Evolutionary conservation across 1,139 yeast genomes (phyloP), one percentile per base, ranked within the genome.

Genomic region (Hansenula lynferdii): DNA sequence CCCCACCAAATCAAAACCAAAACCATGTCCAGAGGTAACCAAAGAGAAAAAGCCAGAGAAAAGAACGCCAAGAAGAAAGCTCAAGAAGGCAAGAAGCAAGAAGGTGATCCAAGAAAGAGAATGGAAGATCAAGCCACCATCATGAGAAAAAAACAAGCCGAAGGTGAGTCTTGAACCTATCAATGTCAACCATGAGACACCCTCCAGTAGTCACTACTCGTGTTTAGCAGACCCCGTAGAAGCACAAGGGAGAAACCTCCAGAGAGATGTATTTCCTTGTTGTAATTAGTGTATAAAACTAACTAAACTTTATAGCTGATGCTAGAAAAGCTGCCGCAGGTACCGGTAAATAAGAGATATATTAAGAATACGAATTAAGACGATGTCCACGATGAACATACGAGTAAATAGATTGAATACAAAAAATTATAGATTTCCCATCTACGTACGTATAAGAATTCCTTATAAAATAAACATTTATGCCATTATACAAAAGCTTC

Each of bases 1-100:
- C 5, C 25, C 12, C 11, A 23, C 11, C 25, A 23, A 23, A 23
- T 10, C 10, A n/a, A 14, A n/a, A 12, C 12, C 14, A 15, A 4
- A 12, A 26, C 8, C 5, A 90, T 90, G 97, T 83, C 96, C 38
- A 77, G 98, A 70, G 98, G 98, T 24, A 92, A 92, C 64, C 97
- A 92, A 65, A 77, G 98, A 62, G 98, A 92, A 37, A 75, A 85
- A 54, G 97, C 97, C 22, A 76, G 98, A 58, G 89, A 82, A 44
- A 90, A 86, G 67, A 87, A 86, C 64, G 61, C 67, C 58, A 92
- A 90, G 69, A 90, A 90, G 64, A 82, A 75, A 31, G 70, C 70
- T 5, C 64, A 67, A 21, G 80, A 82, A 60, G 70, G 66, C 53
- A 75, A 72, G 59, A 86, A 87, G 70, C 77, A 76, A 57, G 71